Evolutionary conservation across 257 asterid genomes (phyloP), one percentile per base, ranked within the genome.

Genomic region (Penstemon davidsonii): DNA sequence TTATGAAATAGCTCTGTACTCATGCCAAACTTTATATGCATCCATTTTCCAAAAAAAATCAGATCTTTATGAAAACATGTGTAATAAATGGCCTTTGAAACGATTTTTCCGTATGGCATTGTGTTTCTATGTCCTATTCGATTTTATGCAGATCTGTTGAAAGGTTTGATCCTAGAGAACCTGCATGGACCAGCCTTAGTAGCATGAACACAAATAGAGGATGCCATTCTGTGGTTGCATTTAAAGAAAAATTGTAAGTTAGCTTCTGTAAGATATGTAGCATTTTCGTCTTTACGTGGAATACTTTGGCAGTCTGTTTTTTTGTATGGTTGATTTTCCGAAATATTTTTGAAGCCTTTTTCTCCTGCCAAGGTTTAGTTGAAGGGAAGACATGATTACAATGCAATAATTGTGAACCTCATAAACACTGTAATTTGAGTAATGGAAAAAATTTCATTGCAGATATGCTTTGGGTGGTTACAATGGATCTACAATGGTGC

Each of bases 401-500:
- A 8, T 60, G 33, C 13, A 2, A 46, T 39, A 19, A 9, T 18
- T 10, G 15, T 44, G 45, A 15, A 18, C 46, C 67, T 62, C 42
- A 41, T 62, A 62, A 25, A 62, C 8, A 5, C 10, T 13, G 54
- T 33, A 42, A 13, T 15, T 8, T 11, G 64, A 60, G 55, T 45
- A 36, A 58, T 42, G 56, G 8, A 43, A 62, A 60, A 12, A 59
- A 33, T 60, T 67, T 39, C 61, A 57, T 68, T 49, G 73, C 81
- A 91, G 95, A 67, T 85, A 81, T 73, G 87, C 93, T 11, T 8
- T 91, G 69, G 97, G 96, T 37, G 97, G 97, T 43, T 86, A 62
- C 62, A 75, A 88, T 74, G 96, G 96, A 76, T 66, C 53, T 41
- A 52, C 6, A 19, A 81, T 83, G 82, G 81, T 82, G 44, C 58